These are phyloP conservation scores for Phytophthora quininea DNA, from an alignment of 352 stramenopile genomes.

Conservation along the genomic window DNA sequence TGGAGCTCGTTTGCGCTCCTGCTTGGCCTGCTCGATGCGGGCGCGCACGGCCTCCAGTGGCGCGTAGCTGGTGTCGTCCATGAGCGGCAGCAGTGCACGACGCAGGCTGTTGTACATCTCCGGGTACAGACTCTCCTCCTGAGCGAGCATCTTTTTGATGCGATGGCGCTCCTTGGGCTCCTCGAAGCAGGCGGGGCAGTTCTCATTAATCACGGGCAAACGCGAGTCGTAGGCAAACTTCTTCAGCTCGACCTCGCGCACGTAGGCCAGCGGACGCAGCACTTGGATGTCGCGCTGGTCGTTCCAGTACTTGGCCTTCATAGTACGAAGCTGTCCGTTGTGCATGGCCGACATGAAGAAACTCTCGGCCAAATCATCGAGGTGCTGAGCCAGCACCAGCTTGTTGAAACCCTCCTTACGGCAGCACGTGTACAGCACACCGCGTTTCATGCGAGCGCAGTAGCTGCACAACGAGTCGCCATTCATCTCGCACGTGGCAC, in stretches of 20 bases:
- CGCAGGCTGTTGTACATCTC: constrained; percentile 83
- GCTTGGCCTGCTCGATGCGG: constrained; percentile 59
- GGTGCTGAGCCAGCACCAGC: constrained; percentile 95
- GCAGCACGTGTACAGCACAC: constrained; percentile 96
- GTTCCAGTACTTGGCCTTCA: constrained; percentile 99
- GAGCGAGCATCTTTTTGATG: constrained; percentile 97
- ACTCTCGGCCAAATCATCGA: constrained; percentile 97
- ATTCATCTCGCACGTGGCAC: constrained; percentile 86
- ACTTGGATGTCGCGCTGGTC: constrained; percentile 94
- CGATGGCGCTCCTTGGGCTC: constrained; percentile 96
- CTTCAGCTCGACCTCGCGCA: constrained; percentile 94
- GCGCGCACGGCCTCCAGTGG: constrained; percentile 58
- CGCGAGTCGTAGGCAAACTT: constrained; percentile 82
- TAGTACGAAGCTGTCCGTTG: constrained; percentile 98
- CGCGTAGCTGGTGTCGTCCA: constrained; percentile 79
- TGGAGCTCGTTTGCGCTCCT: constrained; percentile 41
- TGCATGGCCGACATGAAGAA: constrained; percentile 99
- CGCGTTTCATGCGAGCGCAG: constrained; percentile 97
- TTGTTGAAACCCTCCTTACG: constrained; percentile 94
- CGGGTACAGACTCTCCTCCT: constrained; percentile 94
- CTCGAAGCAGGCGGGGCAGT: constrained; percentile 99
- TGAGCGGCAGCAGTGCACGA: constrained; percentile 74
- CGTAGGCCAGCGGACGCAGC: constrained; percentile 96
- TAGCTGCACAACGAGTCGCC: constrained; percentile 95
- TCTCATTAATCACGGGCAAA: constrained; percentile 98